phyloP scores from a whole-genome alignment of 352 stramenopile genomes.

The Globisporangium solare region DNA sequence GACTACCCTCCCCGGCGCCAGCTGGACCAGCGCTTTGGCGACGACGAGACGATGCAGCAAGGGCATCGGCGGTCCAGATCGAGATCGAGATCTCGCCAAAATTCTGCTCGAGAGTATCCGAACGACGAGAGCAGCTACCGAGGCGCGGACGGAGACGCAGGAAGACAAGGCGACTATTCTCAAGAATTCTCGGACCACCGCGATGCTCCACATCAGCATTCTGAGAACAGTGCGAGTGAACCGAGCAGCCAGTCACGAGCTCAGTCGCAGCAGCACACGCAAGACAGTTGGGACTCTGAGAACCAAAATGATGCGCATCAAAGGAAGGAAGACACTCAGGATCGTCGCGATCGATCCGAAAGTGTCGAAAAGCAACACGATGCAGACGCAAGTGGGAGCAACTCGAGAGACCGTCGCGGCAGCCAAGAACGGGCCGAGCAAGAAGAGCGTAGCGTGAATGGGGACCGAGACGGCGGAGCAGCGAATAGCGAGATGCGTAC shows the following conservation, averaged over 20 bases:
- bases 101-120: not conserved
- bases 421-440: not conserved
- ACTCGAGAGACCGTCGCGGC: not conserved
- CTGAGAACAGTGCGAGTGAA: not conserved
- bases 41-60: not conserved
- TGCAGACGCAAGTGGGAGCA: not conserved
- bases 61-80: not conserved
- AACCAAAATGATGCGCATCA: not conserved
- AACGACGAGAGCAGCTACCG: slow-evolving; percentile 7
- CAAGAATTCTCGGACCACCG: not conserved
- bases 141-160: not conserved
- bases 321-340: not conserved
- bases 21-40: slow-evolving; percentile 5
- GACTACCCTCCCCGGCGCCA: not conserved
- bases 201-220: not conserved
- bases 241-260: not conserved
- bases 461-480: not conserved
- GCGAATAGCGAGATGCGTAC: not conserved
- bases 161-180: not conserved
- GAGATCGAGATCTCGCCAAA: not conserved
- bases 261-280: not conserved
- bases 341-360: slow-evolving; percentile 1
- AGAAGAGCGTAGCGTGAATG: not conserved
- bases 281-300: not conserved
- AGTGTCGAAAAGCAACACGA: slow-evolving; percentile 4